Conservation (phyloP, 345 rosid genomes). For the Boechera divaricarpa region DNA sequence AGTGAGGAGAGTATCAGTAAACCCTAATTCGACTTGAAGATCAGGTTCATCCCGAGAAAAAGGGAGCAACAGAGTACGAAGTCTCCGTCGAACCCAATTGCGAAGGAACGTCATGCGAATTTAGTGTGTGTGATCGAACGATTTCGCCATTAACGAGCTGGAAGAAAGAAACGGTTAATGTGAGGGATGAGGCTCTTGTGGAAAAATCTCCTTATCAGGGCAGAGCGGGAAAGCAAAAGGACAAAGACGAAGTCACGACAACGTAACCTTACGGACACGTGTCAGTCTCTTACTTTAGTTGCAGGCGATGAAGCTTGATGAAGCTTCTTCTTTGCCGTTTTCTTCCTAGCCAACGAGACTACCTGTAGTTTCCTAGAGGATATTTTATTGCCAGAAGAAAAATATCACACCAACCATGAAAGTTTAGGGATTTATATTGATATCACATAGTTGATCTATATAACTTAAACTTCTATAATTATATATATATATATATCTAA, state of each 20-base stretch:
- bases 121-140: background rate
- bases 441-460: too few species aligned
- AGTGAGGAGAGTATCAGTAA: conserved; percentile 56
- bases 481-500: too few species aligned
- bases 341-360: conserved; percentile 2
- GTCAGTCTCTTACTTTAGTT: conserved; percentile 7
- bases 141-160: conserved; percentile 35
- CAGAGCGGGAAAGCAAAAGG: conserved; percentile 50
- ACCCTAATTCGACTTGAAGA: conserved; percentile 65
- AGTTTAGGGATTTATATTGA: too few species aligned
- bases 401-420: too few species aligned
- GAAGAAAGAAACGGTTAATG: conserved; percentile 19
- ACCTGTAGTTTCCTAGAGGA: conserved; percentile 18
- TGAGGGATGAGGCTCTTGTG: background rate
- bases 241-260: conserved; percentile 31
- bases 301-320: background rate
- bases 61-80: conserved; percentile 63
- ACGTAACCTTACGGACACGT: conserved; percentile 37
- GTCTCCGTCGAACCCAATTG: conserved; percentile 55
- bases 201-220: conserved; percentile 27
- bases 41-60: conserved; percentile 76
- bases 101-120: conserved; percentile 53
- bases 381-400: too few species aligned
- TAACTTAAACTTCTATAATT: too few species aligned
- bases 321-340: conserved; percentile 32